Conservation (phyloP, 768 basidiomycete genomes). For the Leccinum boreale region DNA sequence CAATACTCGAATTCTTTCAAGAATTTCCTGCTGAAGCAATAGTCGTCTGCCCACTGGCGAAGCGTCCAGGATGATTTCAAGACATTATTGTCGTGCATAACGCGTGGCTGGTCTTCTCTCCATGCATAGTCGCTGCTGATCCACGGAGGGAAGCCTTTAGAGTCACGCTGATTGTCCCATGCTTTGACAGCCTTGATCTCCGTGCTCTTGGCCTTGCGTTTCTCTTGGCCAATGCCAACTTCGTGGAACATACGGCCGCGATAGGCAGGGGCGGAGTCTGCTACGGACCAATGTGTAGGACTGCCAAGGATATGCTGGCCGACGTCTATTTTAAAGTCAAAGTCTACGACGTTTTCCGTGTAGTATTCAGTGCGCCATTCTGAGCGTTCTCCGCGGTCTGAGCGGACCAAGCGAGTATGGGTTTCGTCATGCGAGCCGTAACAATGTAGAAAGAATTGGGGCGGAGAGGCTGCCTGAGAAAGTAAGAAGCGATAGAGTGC, state of each 20-base stretch:
- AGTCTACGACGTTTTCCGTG: slow-evolving; percentile 60
- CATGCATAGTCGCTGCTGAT: slow-evolving; percentile 32
- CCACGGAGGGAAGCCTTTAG: slow-evolving; percentile 55
- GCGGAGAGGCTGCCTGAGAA: slow-evolving; percentile 46
- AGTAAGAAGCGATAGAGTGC: slow-evolving; percentile 74
- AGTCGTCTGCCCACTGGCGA: slow-evolving; percentile 80
- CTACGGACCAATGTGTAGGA: slow-evolving; percentile 55
- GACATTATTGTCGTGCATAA: slow-evolving; percentile 21
- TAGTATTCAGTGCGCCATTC: slow-evolving; percentile 45
- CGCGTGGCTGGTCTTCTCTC: slow-evolving; percentile 28
- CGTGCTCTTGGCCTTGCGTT: slow-evolving; percentile 39
- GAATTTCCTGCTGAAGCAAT: slow-evolving; percentile 64
- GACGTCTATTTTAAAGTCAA: slow-evolving; percentile 64
- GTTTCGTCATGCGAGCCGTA: slow-evolving; percentile 57
- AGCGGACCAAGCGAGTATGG: slow-evolving; percentile 44
- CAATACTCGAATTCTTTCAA: slow-evolving; percentile 78
- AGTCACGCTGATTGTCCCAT: slow-evolving; percentile 43
- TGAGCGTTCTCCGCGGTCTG: slow-evolving; percentile 32
- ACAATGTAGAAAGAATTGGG: slow-evolving; percentile 45
- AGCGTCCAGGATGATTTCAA: slow-evolving; percentile 59
- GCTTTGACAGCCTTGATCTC: slow-evolving; percentile 43
- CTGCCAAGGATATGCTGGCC: slow-evolving; percentile 38
- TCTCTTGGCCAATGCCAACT: slow-evolving; percentile 38
- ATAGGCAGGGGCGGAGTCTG: slow-evolving; percentile 61
- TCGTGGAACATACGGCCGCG: slow-evolving; percentile 62